Percentiles rank a stretch among this genome's conserved stretches.
Evolutionary conservation across 2,329 filamentous ascomycete species (phyloP).

Genomic region (Apiospora rasikravindrae): DNA sequence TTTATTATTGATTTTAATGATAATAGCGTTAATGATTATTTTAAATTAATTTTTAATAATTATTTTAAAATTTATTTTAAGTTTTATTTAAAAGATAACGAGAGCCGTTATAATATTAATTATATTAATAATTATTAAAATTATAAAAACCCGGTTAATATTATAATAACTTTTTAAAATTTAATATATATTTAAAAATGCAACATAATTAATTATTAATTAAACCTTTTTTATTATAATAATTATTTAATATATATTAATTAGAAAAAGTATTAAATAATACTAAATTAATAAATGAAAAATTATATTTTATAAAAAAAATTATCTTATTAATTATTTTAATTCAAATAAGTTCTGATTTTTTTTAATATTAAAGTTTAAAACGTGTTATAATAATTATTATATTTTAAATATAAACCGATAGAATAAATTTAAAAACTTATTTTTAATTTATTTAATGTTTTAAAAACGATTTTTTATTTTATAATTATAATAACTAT

Average conservation of each 20-base stretch:
- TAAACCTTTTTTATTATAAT: neutral
- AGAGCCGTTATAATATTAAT: too few species aligned
- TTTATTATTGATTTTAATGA: too few species aligned
- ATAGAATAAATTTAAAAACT: neutral
- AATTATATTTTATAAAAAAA: neutral
- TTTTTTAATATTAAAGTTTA: constrained; percentile 21
- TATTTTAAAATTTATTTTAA: too few species aligned
- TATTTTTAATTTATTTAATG: constrained; percentile 1
- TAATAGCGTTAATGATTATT: neutral
- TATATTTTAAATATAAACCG: constrained; percentile 14
- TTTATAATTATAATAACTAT: neutral
- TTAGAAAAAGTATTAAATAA: neutral
- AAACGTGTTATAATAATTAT: constrained; percentile 1
- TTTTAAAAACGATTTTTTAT: neutral
- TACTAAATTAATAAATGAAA: neutral
- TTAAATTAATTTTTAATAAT: too few species aligned
- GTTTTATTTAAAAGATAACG: too few species aligned
- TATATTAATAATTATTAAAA: neutral
- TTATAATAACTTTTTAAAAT: neutral
- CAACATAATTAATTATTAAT: neutral
- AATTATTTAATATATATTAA: neutral
- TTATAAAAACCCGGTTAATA: too few species aligned
- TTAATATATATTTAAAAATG: neutral
- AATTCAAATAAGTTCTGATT: neutral
- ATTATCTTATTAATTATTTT: neutral